Evolutionary conservation across 2,329 filamentous ascomycete genomes (phyloP).

Genomic region (Alternaria gaisen): DNA sequence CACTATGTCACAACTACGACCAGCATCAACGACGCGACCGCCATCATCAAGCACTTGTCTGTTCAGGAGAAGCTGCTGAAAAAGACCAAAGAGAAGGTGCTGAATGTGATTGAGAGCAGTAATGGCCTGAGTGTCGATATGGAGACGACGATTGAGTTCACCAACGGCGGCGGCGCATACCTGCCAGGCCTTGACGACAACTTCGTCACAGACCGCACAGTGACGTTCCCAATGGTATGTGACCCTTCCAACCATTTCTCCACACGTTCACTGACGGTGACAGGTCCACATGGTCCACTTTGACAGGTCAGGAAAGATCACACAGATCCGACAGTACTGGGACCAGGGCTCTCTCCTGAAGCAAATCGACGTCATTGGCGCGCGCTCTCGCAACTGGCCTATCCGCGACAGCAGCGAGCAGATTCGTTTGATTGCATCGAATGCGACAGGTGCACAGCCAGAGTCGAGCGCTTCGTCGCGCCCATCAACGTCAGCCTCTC

Average conservation of each 20-base stretch:
- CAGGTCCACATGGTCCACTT: conserved; percentile 83
- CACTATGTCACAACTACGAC: conserved; percentile 93
- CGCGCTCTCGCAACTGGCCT: conserved; percentile 91
- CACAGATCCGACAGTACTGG: conserved; percentile 90
- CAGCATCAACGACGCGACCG: conserved; percentile 72
- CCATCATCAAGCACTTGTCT: conserved; percentile 84
- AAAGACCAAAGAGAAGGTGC: conserved; percentile 81
- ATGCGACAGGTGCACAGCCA: conserved; percentile 55
- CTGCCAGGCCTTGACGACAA: conserved; percentile 92
- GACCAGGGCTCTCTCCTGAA: conserved; percentile 94
- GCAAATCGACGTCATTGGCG: conserved; percentile 92
- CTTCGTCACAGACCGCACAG: conserved; percentile 83
- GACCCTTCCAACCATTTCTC: background rate
- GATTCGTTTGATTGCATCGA: conserved; percentile 74
- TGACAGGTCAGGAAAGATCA: conserved; percentile 77
- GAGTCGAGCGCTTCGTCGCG: conserved; percentile 43
- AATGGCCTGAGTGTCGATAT: conserved; percentile 78
- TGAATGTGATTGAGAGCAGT: conserved; percentile 76
- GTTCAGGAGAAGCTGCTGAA: conserved; percentile 76
- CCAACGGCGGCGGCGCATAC: conserved; percentile 82
- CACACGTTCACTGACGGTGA: conserved; percentile 17
- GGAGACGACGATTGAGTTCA: conserved; percentile 84
- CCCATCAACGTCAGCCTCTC: conserved; percentile 45
- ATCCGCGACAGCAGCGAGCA: conserved; percentile 89
- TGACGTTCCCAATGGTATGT: conserved; percentile 79